Conservation (phyloP, 2,329 filamentous ascomycete genomes). For the Xylariaceae sp. region DNA sequence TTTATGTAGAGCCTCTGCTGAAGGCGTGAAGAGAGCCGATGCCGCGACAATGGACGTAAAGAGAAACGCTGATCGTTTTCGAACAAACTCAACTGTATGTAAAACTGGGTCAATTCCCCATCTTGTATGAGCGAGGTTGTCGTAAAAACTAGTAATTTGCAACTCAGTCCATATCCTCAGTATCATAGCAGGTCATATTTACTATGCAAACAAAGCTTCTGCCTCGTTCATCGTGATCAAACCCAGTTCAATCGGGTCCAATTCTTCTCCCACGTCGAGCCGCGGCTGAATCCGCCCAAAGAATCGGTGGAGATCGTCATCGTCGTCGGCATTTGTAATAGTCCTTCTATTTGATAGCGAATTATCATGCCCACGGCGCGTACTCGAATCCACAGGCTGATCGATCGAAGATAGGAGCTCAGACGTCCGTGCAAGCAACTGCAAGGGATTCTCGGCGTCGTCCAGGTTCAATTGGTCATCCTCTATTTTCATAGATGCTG, state of each 20-base stretch:
- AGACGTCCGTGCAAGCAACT: slow-evolving; percentile 68
- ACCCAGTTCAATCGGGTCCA: slow-evolving; percentile 67
- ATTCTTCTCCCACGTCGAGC: slow-evolving; percentile 58
- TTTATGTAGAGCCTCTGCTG: slow-evolving; percentile 60
- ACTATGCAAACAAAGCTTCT: slow-evolving; percentile 62
- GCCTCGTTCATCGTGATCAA: slow-evolving; percentile 65
- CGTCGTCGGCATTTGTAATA: slow-evolving; percentile 37
- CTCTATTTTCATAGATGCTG: slow-evolving; percentile 34
- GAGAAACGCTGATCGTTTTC: slow-evolving; percentile 64
- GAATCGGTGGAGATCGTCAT: slow-evolving; percentile 56
- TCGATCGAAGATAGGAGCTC: slow-evolving; percentile 49
- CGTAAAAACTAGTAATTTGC: slow-evolving; percentile 53
- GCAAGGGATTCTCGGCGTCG: slow-evolving; percentile 71
- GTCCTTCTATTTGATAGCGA: slow-evolving; percentile 26
- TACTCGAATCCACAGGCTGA: slow-evolving; percentile 13
- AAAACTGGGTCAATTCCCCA: slow-evolving; percentile 69
- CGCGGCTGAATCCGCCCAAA: slow-evolving; percentile 62
- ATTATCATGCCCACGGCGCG: slow-evolving; percentile 18
- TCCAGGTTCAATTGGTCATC: slow-evolving; percentile 50
- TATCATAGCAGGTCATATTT: slow-evolving; percentile 28
- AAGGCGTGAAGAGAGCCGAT: slow-evolving; percentile 63
- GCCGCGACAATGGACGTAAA: slow-evolving; percentile 68
- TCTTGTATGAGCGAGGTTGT: slow-evolving; percentile 66
- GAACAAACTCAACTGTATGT: slow-evolving; percentile 63
- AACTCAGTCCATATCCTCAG: not conserved